phyloP scores from a whole-genome alignment of 2,329 filamentous ascomycete genomes.

The Fusarium incarnatum region DNA sequence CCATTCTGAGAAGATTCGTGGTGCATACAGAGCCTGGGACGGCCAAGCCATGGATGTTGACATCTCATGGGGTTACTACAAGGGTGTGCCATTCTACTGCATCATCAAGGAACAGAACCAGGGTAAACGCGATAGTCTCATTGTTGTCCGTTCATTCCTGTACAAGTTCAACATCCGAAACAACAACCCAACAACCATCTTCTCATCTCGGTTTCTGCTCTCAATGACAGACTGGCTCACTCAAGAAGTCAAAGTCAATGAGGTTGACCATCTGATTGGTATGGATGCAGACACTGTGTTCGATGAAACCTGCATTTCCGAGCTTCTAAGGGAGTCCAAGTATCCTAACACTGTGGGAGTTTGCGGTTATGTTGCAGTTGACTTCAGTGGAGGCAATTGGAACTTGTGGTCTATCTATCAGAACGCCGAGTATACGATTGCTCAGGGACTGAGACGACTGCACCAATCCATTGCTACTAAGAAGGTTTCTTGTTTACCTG shows the following conservation, averaged over 20 bases:
- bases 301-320: constrained; percentile 52
- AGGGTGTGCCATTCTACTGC: constrained; percentile 55
- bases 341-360: constrained; percentile 55
- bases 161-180: constrained; percentile 57
- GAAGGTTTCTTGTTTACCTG: constrained; percentile 43
- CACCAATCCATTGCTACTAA: constrained; percentile 45
- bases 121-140: constrained; percentile 58
- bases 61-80: constrained; percentile 53
- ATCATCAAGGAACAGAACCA: constrained; percentile 58
- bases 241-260: constrained; percentile 45
- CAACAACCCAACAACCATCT: constrained; percentile 51
- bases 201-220: constrained; percentile 52
- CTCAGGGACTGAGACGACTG: constrained; percentile 42
- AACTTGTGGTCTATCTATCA: constrained; percentile 45
- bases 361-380: constrained; percentile 54
- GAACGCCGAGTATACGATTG: constrained; percentile 45
- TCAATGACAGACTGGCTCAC: constrained; percentile 51
- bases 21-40: constrained; percentile 55
- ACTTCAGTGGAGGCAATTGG: constrained; percentile 42
- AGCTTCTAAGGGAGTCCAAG: constrained; percentile 52
- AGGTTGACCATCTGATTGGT: constrained; percentile 53
- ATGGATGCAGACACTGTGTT: constrained; percentile 58
- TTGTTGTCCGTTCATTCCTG: constrained; percentile 55
- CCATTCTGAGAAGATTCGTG: constrained; percentile 46
- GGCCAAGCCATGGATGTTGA: constrained; percentile 53